Base-by-base conservation (phyloP, 2,329 filamentous ascomycete species). In the Moelleriella libera region DNA sequence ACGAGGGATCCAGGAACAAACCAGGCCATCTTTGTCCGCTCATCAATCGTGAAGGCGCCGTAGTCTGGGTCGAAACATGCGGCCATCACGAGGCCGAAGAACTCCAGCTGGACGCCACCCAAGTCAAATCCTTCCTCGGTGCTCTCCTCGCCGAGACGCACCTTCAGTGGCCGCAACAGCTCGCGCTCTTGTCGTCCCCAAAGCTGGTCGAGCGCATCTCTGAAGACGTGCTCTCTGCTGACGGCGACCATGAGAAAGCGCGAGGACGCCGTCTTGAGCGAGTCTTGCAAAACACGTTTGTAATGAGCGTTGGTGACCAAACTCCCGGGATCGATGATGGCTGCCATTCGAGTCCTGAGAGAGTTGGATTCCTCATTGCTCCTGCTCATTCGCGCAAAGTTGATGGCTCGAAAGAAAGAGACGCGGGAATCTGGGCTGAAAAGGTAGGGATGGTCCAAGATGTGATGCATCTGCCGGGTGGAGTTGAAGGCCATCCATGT, bases 91-190 rank as follows among this genome's bases (percentile, higher is more conserved):
- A 96, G 67, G 12, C 88, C 80, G 67, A 98, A 97, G 61, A 95
- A 97, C 53, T 98, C 92, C 60, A 95, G 89, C 56, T 96, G 90
- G 1, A 98, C 89, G 52, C 92, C 92, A 42, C 92, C 92, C 45
- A 90, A 88, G 62, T 98, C 92, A 34, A 94, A 79, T 0, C 92
- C 92, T 60, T 94, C 82, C 62, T 97, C 92, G 32, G 88, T 87
- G 47, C 74, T 72, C 34, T 87, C 82, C 59, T 88, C 83, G 4
- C 88, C 88, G 49, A 97, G 77, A 45, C 87, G 82, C 7, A 98
- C 83, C 57, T 95, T 95, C 34, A 98, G 67, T 1, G 92, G 92
- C 30, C 88, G 79, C 57, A 90, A 69, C 3, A 97, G 69, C 64
- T 96, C 88, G 37, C 85, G 75, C 57, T 80, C 79, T 62, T 96